Evolutionary conservation across 2,329 filamentous ascomycete species (phyloP), one percentile per base, ranked within the genome.

Genomic region (Mycosphaerella sp.): DNA sequence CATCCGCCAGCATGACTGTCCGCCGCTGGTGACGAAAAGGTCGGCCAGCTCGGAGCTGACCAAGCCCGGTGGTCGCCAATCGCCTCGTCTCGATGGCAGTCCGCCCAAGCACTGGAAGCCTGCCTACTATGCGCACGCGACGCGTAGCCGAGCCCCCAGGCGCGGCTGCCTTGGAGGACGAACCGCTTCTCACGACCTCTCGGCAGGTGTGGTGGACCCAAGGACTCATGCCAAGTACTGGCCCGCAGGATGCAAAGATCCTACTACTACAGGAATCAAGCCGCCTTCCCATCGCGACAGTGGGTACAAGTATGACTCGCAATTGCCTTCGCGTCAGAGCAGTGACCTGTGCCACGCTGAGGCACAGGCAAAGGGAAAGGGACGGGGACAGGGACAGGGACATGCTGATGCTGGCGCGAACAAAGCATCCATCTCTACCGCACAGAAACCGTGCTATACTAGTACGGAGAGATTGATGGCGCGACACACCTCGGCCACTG

Each of bases 401-500:
- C 16, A 3, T 14, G 36, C 17, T 14, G 27, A 48, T 32, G 36
- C 39, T 13, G 18, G 21, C 21, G 21, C 21, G 21, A 21, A 21
- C 21, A 17, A 14, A 18, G 17, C 25, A 4, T 12, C 30, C 28
- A 17, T 12, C 8, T 21, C 37, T 8, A 12, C n/a, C n/a, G n/a
- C n/a, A n/a, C n/a, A 5, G 4, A 25, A 25, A 18, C 7, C 9
- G 6, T 13, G 18, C 16, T 25, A 2, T 13, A 13, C 16, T 8
- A 16, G 39, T 32, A 16, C 27, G 41, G 28, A 34, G 16, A 45
- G 13, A 14, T 28, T 17, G 35, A 36, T 45, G n/a, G 27, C 51
- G 6, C 52, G 45, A 30, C 28, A 54, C 16, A 44, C 35, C 10
- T 42, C 44, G 4, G 37, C 44, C 16, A 44, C 55, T 21, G 50